A percentile compares a stretch with the other conserved stretches of the same genome.
Evolutionary conservation across 495 filamentous ascomycete species (phyloP).

Genomic region (Penicillium tannophilum): DNA sequence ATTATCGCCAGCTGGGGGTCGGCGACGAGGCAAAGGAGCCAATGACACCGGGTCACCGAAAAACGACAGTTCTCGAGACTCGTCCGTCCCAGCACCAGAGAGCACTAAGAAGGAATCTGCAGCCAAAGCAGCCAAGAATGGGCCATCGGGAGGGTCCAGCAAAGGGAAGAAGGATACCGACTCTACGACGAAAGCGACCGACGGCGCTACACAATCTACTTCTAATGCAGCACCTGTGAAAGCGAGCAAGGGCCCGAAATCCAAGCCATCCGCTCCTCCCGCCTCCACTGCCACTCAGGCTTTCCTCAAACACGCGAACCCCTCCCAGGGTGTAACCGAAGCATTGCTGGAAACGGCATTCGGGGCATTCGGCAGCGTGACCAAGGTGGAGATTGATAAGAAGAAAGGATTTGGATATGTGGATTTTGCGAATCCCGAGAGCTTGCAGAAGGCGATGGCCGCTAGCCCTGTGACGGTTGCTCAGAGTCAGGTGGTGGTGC

Average conservation of each 20-base stretch:
- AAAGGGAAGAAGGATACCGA: constrained; percentile 15
- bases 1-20: constrained; percentile 61
- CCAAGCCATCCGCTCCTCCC: constrained; percentile 35
- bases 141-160: constrained; percentile 16
- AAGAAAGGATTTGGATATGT: constrained; percentile 92
- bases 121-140: constrained; percentile 30
- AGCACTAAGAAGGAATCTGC: constrained; percentile 36
- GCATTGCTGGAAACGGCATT: constrained; percentile 71
- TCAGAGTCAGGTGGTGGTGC: constrained; percentile 81
- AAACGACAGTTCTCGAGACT: constrained; percentile 28
- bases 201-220: constrained; percentile 29
- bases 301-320: constrained; percentile 93
- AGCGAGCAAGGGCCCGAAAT: constrained; percentile 31
- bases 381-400: constrained; percentile 84
- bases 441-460: constrained; percentile 73
- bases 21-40: constrained; percentile 45
- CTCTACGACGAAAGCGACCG: constrained; percentile 21
- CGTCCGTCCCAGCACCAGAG: constrained; percentile 35
- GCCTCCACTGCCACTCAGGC: constrained; percentile 68
- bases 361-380: constrained; percentile 66
- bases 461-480: constrained; percentile 80
- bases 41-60: constrained; percentile 36
- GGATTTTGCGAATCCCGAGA: constrained; percentile 73
- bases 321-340: constrained; percentile 88
- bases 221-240: constrained; percentile 36